Conservation (phyloP, 2,329 filamentous ascomycete species). For the Aspergillus sclerotialis region DNA sequence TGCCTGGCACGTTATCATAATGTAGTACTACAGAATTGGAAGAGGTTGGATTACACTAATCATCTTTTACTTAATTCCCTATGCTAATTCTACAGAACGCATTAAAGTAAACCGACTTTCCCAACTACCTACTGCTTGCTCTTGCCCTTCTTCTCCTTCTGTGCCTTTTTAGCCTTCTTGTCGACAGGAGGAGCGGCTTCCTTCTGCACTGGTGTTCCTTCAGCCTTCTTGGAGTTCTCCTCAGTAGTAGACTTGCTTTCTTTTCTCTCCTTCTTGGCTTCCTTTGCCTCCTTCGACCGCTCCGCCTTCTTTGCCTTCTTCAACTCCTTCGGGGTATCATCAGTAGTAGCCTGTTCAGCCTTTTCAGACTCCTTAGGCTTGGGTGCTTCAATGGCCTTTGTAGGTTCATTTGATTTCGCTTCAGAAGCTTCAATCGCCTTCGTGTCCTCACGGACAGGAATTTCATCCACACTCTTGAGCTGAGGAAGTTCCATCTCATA, state of each 20-base stretch:
- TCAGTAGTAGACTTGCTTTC: conserved; percentile 1
- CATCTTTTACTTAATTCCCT: too few relatives aligned
- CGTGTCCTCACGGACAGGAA: conserved; percentile 37
- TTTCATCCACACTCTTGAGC: conserved; percentile 57
- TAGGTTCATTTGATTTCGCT: conserved; percentile 12
- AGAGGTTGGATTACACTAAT: too few relatives aligned
- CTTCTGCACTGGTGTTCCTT: conserved; percentile 1
- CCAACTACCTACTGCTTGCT: conserved; percentile 19
- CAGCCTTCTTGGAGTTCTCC: conserved; percentile 3
- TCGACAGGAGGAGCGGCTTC: conserved; percentile 14
- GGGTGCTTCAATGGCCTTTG: conserved; percentile 24
- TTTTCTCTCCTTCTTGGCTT: conserved; percentile 2
- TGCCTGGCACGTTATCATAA: too few relatives aligned
- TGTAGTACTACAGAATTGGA: too few relatives aligned
- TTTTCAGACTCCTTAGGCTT: conserved; percentile 12
- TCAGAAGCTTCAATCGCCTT: conserved; percentile 28
- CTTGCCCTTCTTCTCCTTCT: conserved; percentile 15
- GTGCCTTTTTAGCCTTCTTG: conserved; percentile 23
- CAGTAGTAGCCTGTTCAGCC: conserved; percentile 13
- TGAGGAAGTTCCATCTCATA: conserved; percentile 74
- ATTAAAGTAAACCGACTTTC: conserved; percentile 9
- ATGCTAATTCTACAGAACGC: conserved; percentile 1
- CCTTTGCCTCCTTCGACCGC: conserved; percentile 5
- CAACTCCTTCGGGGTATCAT: conserved; percentile 16
- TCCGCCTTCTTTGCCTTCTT: conserved; percentile 18